phyloP scores from a whole-genome alignment of 345 rosid species.

The Sisymbrium altissimum region DNA sequence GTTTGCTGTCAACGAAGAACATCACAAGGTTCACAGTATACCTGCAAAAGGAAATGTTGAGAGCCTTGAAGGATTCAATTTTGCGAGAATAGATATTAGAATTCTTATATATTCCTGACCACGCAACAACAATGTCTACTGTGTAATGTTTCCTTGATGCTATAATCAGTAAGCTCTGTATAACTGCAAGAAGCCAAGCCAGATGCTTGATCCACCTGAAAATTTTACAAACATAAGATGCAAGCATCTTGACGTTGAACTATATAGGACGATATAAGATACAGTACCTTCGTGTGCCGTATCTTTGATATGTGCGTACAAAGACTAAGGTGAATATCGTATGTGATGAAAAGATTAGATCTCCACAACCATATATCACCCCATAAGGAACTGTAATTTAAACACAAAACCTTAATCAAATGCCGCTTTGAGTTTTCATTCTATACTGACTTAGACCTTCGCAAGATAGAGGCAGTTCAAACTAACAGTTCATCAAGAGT shows the following conservation, averaged over 20 bases:
- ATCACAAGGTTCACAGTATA: slow-evolving; percentile 73
- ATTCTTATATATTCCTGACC: slow-evolving; percentile 37
- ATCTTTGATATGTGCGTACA: slow-evolving; percentile 68
- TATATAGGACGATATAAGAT: background rate
- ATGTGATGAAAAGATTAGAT: slow-evolving; percentile 92
- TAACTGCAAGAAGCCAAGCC: slow-evolving; percentile 68
- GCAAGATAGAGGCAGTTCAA: background rate
- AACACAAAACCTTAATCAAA: slow-evolving; percentile 15
- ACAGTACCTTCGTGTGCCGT: slow-evolving; percentile 59
- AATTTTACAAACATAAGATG: slow-evolving; percentile 5
- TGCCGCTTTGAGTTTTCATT: background rate
- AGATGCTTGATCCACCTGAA: slow-evolving; percentile 62
- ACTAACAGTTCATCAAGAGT: slow-evolving; percentile 61
- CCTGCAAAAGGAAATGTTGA: slow-evolving; percentile 41
- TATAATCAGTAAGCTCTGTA: slow-evolving; percentile 75
- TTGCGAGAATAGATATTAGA: background rate
- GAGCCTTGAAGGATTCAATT: background rate
- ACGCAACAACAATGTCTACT: slow-evolving; percentile 80
- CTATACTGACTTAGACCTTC: background rate
- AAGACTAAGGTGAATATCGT: slow-evolving; percentile 77
- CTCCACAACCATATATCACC: slow-evolving; percentile 73
- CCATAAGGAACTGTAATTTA: slow-evolving; percentile 69
- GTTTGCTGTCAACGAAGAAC: slow-evolving; percentile 62
- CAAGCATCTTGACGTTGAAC: background rate
- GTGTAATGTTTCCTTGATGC: slow-evolving; percentile 90